A percentile compares a stretch with the other conserved stretches of the same genome.
Conservation (phyloP, 2,329 filamentous ascomycete genomes). For the Gyromitra esculenta region DNA sequence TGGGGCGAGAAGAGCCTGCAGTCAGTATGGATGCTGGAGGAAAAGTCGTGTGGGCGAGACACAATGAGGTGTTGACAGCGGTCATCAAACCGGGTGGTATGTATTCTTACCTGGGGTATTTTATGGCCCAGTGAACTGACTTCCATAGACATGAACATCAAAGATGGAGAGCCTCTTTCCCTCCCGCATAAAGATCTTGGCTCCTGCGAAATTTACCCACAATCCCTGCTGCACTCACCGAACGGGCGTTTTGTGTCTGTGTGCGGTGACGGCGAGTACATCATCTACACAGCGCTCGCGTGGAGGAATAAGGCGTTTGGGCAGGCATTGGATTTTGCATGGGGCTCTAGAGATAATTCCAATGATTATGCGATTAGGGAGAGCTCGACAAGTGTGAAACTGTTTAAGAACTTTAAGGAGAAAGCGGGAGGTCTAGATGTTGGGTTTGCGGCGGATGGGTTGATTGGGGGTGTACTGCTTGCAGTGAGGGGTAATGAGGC, state of each 20-base stretch:
- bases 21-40: slow-evolving; percentile 97
- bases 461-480: slow-evolving; percentile 87
- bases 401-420: slow-evolving; percentile 98
- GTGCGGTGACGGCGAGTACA: slow-evolving; percentile 97
- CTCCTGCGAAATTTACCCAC: slow-evolving; percentile 95
- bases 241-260: slow-evolving; percentile 90
- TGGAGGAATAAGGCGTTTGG: slow-evolving; percentile 99
- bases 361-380: slow-evolving; percentile 98
- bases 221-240: slow-evolving; percentile 92
- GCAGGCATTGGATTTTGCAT: slow-evolving; percentile 93
- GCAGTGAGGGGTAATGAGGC: slow-evolving; percentile 95
- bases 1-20: slow-evolving; percentile 95
- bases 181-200: slow-evolving; percentile 94
- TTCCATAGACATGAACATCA: slow-evolving; percentile 74
- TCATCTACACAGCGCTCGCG: slow-evolving; percentile 95
- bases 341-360: slow-evolving; percentile 96
- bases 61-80: slow-evolving; percentile 92
- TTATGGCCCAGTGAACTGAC: slow-evolving; percentile 21
- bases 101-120: slow-evolving; percentile 56
- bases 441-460: slow-evolving; percentile 91
- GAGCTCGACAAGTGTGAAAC: slow-evolving; percentile 90
- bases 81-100: slow-evolving; percentile 87
- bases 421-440: slow-evolving; percentile 89
- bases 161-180: slow-evolving; percentile 87
- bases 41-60: slow-evolving; percentile 94